Evolutionary conservation across 2,329 filamentous ascomycete species (phyloP).

Genomic region (Xylariaceae sp.): DNA sequence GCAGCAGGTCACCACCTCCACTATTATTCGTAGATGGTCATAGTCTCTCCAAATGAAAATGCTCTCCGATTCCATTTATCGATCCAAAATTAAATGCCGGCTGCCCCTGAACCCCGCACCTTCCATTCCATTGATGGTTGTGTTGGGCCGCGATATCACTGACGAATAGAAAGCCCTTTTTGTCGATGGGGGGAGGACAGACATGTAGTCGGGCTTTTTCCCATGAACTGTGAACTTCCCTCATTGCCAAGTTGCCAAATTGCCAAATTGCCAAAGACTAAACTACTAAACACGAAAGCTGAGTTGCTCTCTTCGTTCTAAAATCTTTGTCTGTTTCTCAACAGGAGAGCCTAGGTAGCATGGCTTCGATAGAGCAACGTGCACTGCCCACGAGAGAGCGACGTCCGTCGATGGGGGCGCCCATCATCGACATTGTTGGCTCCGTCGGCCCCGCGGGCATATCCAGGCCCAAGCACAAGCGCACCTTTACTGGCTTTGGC

Average conservation of each 20-base stretch:
- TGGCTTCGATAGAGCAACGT: constrained; percentile 32
- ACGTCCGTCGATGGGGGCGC: constrained; percentile 70
- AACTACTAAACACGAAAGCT: background rate
- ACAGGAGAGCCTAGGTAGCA: constrained; percentile 16
- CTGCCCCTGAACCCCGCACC: constrained; percentile 2
- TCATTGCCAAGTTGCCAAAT: no score
- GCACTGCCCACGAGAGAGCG: constrained; percentile 60
- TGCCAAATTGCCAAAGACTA: no score
- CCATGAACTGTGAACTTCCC: no score
- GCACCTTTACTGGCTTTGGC: constrained; percentile 92
- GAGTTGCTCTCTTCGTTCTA: constrained; percentile 2
- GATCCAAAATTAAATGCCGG: background rate
- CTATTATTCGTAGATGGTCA: no score
- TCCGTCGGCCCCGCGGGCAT: constrained; percentile 81
- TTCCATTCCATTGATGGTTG: constrained; percentile 16
- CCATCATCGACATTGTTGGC: constrained; percentile 79
- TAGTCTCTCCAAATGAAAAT: constrained; percentile 1
- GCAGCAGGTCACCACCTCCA: no score
- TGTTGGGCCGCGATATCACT: background rate
- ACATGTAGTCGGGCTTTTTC: no score
- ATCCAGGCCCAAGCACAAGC: constrained; percentile 88
- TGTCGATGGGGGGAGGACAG: no score
- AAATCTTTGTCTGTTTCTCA: background rate
- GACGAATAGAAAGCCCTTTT: background rate
- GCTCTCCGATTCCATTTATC: background rate